phyloP scores from a whole-genome alignment of 257 asterid species.

The Euphrasia confusa region DNA sequence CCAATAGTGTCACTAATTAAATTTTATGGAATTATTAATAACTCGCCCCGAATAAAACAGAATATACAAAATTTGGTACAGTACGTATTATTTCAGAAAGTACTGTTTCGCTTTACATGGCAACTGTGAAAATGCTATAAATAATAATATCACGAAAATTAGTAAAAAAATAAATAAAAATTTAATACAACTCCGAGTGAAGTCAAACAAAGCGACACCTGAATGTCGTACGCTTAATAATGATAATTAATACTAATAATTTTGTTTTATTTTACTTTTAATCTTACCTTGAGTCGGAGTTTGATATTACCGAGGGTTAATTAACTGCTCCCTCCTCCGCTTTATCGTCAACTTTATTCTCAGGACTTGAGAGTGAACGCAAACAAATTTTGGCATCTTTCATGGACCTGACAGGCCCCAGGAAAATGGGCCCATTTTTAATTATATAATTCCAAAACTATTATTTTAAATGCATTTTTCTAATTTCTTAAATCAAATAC shows the following conservation, averaged over 20 bases:
- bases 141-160: constrained; percentile 10
- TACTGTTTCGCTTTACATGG: constrained; percentile 11
- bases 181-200: constrained; percentile 12
- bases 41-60: background rate
- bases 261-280: background rate
- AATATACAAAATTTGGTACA: background rate
- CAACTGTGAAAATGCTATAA: constrained; percentile 15
- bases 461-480: too few species aligned
- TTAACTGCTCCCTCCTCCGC: constrained; percentile 21
- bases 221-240: constrained; percentile 10
- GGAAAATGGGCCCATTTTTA: constrained; percentile 3
- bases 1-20: constrained; percentile 24
- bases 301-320: constrained; percentile 22
- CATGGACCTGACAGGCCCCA: constrained; percentile 28
- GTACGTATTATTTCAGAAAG: background rate
- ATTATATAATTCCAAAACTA: background rate
- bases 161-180: background rate
- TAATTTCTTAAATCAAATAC: background rate
- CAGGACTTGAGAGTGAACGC: constrained; percentile 21
- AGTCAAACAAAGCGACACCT: constrained; percentile 23
- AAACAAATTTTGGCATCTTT: constrained; percentile 26
- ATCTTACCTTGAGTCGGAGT: constrained; percentile 6
- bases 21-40: background rate
- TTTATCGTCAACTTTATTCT: constrained; percentile 26
- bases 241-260: background rate